A percentile compares a stretch with the other conserved stretches of the same genome.
These are phyloP conservation scores for Malus domestica DNA, from an alignment of 306 rosid species.

Conservation along the genomic window ASM211411v1 NC_041801.1:14447501-14448000, in stretches of 20 bases:
- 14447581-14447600: slow-evolving; percentile 83
- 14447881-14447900: not conserved
- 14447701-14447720: slow-evolving; percentile 5
- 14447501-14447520: slow-evolving; percentile 90
- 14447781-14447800: not conserved
- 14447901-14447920: slow-evolving; percentile 1
- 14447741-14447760: slow-evolving; percentile 1
- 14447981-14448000: not conserved
- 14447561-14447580: slow-evolving; percentile 86
- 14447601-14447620: slow-evolving; percentile 9
- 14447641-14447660: slow-evolving; percentile 13
- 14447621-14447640: not conserved
- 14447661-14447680: not conserved
- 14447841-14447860: not conserved
- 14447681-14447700: slow-evolving; percentile 11
- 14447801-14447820: slow-evolving; percentile 6
- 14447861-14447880: not conserved
- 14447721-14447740: not conserved
- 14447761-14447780: slow-evolving; percentile 9
- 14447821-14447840: not conserved
- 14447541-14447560: slow-evolving; percentile 96
- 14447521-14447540: slow-evolving; percentile 98
- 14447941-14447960: slow-evolving; percentile 8
- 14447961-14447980: not conserved
- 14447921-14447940: slow-evolving; percentile 1